Base-by-base conservation (phyloP, 1,284 basidiomycete species). In the Pseudomicrostroma phylloplanum region DNA sequence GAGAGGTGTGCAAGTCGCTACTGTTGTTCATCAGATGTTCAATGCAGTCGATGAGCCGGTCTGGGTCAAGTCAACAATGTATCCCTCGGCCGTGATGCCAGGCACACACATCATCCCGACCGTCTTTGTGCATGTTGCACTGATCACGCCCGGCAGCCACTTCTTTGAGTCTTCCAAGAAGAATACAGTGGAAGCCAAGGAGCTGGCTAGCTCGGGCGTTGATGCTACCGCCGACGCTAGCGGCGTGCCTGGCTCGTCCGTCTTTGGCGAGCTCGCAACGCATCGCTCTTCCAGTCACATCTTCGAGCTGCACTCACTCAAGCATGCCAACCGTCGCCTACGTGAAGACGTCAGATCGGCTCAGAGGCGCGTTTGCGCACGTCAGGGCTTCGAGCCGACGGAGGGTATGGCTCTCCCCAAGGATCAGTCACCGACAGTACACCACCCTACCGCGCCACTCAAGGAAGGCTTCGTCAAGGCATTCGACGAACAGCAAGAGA, bases 271-370 rank as follows among this genome's bases (percentile, higher is more conserved):
- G 58, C 58, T 76, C 43, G 69, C 71, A 19, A 71, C 74, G 25
- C 64, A 69, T 25, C 69, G 71, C 49, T 66, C 65, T 60, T 66
- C 63, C 26, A 69, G 67, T 19, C 74, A 73, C 73, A 67, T 73
- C 25, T 76, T 72, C 39, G 74, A 76, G 64, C 70, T 76, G 60
- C 74, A 76, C 51, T 71, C 72, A 64, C 69, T 76, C 57, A 73
- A 74, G 66, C 73, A 73, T 21, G 68, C 70, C 58, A 76, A 76
- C 54, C 69, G 70, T 30, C 65, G 67, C 40, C 65, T 76, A 46
- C 67, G 71, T 56, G 72, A 76, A 58, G 69, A 75, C 57, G 68
- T 75, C 42, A 67, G 71, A 23, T 67, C 67, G 17, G 54, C 55
- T n/a, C 58, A 60, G 43, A 21, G 59, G 9, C 49, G 61, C 21